Evolutionary conservation across 1,284 basidiomycete genomes (phyloP).

Genomic region (Leccinum pseudoinsigne): DNA sequence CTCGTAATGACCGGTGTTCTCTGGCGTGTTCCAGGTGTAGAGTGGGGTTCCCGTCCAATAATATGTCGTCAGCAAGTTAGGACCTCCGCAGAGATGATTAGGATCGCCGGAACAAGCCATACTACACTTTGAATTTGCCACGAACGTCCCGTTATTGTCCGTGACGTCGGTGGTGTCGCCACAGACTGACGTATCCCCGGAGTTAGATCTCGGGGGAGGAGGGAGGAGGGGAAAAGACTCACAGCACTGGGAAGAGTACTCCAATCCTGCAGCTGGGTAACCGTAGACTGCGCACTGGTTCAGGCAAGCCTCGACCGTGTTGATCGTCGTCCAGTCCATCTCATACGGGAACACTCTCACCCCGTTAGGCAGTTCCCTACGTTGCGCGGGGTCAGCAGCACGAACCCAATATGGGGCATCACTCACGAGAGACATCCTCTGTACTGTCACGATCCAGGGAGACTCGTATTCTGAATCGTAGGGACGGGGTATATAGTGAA

Average conservation of each 20-base stretch:
- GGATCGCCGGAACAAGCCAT: conserved; percentile 68
- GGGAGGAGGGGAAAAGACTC: conserved; percentile 26
- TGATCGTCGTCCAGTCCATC: conserved; percentile 58
- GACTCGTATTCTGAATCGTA: conserved; percentile 47
- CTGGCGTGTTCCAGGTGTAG: too few relatives aligned
- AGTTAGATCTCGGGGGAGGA: neutral
- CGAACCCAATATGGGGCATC: neutral
- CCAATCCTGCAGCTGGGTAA: conserved; percentile 63
- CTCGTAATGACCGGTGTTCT: too few relatives aligned
- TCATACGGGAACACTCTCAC: conserved; percentile 60
- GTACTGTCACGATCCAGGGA: conserved; percentile 65
- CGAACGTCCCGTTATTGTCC: conserved; percentile 41
- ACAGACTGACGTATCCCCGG: conserved; percentile 46
- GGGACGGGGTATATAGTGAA: conserved; percentile 62
- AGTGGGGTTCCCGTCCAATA: conserved; percentile 50
- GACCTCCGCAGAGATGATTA: conserved; percentile 61
- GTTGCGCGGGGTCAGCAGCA: conserved; percentile 27
- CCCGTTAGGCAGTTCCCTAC: conserved; percentile 36
- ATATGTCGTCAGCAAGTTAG: conserved; percentile 51
- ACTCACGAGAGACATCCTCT: conserved; percentile 64
- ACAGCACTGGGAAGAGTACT: conserved; percentile 67
- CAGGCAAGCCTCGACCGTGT: conserved; percentile 59
- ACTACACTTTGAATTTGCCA: conserved; percentile 52
- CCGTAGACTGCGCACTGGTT: conserved; percentile 65
- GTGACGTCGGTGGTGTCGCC: conserved; percentile 60